These are phyloP conservation scores for Chlorociboria aeruginascens DNA, from an alignment of 495 filamentous ascomycete genomes.

Conservation along the genomic window DNA sequence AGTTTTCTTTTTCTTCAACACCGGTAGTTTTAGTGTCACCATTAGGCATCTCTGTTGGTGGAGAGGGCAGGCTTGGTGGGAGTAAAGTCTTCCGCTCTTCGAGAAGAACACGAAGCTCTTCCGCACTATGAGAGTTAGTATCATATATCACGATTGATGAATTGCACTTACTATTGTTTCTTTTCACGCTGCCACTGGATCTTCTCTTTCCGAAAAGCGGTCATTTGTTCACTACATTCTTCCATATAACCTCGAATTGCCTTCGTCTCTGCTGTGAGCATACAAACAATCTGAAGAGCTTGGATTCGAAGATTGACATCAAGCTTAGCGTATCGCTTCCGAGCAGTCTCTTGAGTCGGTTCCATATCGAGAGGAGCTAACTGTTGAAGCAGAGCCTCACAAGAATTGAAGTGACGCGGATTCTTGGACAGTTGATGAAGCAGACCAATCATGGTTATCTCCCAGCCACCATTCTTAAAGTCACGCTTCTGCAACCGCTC, in stretches of 20 bases:
- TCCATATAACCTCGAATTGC: constrained; percentile 80
- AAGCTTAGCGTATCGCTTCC: constrained; percentile 54
- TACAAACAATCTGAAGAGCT: constrained; percentile 75
- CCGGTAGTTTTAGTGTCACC: constrained; percentile 55
- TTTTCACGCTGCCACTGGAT: constrained; percentile 79
- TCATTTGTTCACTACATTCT: constrained; percentile 85
- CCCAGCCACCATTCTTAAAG: constrained; percentile 85
- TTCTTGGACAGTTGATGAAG: constrained; percentile 72
- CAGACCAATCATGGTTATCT: constrained; percentile 77
- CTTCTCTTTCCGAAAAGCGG: constrained; percentile 83
- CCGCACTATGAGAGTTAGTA: constrained; percentile 40
- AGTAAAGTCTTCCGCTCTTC: constrained; percentile 80
- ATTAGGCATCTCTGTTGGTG: constrained; percentile 41
- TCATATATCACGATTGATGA: constrained; percentile 3
- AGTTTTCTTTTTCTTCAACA: constrained; percentile 42
- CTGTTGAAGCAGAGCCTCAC: constrained; percentile 65
- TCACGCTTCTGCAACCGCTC: constrained; percentile 71
- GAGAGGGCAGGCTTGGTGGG: constrained; percentile 62
- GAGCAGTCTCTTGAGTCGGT: constrained; percentile 60
- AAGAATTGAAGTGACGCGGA: constrained; percentile 52
- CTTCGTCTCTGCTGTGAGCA: constrained; percentile 77
- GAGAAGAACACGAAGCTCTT: constrained; percentile 70
- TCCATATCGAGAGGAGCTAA: constrained; percentile 67
- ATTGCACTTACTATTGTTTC: constrained; percentile 62
- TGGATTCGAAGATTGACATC: constrained; percentile 74